Percentiles rank a stretch among this genome's conserved stretches.
Evolutionary conservation across 1,284 basidiomycete genomes (phyloP).

Genomic region (Ustilago crameri): DNA sequence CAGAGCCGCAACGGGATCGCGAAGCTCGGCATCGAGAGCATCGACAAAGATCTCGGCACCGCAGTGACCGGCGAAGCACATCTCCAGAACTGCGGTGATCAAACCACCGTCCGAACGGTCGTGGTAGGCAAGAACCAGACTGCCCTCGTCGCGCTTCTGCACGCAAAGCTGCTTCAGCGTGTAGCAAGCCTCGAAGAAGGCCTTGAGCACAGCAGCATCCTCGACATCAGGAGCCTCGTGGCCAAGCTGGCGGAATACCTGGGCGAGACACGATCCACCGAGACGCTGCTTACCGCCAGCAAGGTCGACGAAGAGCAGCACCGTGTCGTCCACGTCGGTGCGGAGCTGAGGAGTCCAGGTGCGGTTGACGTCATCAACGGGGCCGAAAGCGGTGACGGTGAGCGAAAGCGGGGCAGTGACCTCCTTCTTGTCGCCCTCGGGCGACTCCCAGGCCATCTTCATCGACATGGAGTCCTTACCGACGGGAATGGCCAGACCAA

Average conservation of each 20-base stretch:
- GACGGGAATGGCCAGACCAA: constrained; percentile 94
- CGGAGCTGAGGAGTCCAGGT: constrained; percentile 93
- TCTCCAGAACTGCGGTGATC: constrained; percentile 90
- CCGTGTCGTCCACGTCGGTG: constrained; percentile 73
- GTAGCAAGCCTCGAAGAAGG: constrained; percentile 84
- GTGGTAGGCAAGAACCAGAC: constrained; percentile 89
- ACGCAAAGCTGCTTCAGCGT: constrained; percentile 72
- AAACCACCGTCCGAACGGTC: constrained; percentile 97
- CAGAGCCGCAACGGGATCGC: constrained; percentile 74
- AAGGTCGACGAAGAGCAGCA: constrained; percentile 89
- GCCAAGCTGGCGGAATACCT: constrained; percentile 93
- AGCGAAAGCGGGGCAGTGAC: constrained; percentile 91
- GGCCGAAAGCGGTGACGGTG: constrained; percentile 93
- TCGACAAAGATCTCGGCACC: constrained; percentile 81
- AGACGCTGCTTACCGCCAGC: constrained; percentile 84
- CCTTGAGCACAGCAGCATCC: constrained; percentile 78
- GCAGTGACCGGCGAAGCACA: constrained; percentile 90
- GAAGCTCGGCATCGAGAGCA: constrained; percentile 68
- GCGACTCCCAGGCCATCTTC: constrained; percentile 90
- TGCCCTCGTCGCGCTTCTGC: constrained; percentile 71
- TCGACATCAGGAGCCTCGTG: constrained; percentile 89
- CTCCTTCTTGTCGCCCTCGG: constrained; percentile 75
- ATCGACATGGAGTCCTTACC: constrained; percentile 99
- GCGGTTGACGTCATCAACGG: constrained; percentile 79
- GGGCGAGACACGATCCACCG: constrained; percentile 93